Evolutionary conservation across 2,329 filamentous ascomycete genomes (phyloP), one percentile per base, ranked within the genome.

Genomic region (Pseudomassariella vexata): DNA sequence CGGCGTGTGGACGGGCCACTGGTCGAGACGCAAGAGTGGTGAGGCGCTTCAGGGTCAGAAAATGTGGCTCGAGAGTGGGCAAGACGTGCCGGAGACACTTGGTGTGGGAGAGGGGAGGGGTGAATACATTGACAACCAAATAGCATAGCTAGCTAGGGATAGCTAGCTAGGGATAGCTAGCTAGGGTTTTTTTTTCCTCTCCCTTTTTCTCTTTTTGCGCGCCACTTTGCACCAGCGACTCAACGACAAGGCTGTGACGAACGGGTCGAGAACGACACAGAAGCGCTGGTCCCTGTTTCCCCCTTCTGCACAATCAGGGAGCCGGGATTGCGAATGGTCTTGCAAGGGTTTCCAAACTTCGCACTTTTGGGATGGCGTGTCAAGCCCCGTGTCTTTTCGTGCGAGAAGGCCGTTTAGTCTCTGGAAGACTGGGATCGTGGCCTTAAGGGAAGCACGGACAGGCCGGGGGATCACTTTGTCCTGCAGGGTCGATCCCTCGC

Each of bases 401-500:
- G 40, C 36, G 40, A 37, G n/a, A n/a, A n/a, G n/a, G n/a, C n/a
- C n/a, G n/a, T n/a, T n/a, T n/a, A n/a, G n/a, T n/a, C n/a, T n/a
- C n/a, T n/a, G n/a, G n/a, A n/a, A n/a, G n/a, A n/a, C n/a, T n/a
- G n/a, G n/a, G n/a, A n/a, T n/a, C n/a, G n/a, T n/a, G n/a, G n/a
- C n/a, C n/a, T n/a, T n/a, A n/a, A n/a, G 36, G 24, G 31, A 44
- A 41, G 40, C 42, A 45, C 46, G 45, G 40, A 49, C 42, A 44
- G 45, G 39, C 45, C 45, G 47, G 46, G 48, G 42, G 39, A 39
- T 38, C 35, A 33, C 35, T 42, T 41, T 37, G 34, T 37, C 32
- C 40, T 52, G 47, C 51, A 52, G 46, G 50, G 49, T 48, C 50
- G 48, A 52, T 53, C 51, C 49, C 46, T 49, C 44, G 39, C 47